These are phyloP conservation scores for Paspalum vaginatum DNA, from an alignment of 176 grass and related monocot genomes.

Conservation along the genomic window DNA sequence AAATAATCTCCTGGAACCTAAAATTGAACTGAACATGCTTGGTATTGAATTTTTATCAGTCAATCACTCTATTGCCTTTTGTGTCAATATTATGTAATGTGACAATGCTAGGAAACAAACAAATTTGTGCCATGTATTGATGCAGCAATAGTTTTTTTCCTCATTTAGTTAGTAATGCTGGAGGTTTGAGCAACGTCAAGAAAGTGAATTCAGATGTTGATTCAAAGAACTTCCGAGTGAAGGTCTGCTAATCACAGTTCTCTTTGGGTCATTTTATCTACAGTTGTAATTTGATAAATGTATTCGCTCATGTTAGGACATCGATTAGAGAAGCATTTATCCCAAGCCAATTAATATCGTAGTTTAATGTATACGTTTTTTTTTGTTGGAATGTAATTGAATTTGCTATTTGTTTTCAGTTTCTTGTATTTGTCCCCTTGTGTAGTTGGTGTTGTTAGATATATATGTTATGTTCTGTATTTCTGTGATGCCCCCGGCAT, in stretches of 20 bases:
- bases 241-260: conserved; percentile 43
- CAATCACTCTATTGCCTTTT: background rate
- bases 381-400: conserved; percentile 25
- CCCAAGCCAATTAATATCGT: background rate
- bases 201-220: conserved; percentile 47
- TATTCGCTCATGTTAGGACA: background rate
- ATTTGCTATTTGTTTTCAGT: background rate
- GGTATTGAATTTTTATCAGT: conserved; percentile 5
- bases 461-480: no score
- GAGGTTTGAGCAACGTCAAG: conserved; percentile 48
- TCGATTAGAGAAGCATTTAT: background rate
- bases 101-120: background rate
- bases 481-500: no score
- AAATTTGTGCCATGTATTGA: background rate
- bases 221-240: conserved; percentile 66
- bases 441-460: conserved; percentile 83
- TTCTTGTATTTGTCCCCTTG: background rate
- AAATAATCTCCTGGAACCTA: background rate
- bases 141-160: background rate
- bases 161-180: no score
- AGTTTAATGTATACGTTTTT: background rate
- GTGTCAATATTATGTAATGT: background rate
- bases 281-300: background rate
- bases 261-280: background rate
- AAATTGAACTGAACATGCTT: background rate